Evolutionary conservation across 1,139 yeast species (phyloP), one percentile per base, ranked within the genome.

Genomic region (Taiozyma onychis): DNA sequence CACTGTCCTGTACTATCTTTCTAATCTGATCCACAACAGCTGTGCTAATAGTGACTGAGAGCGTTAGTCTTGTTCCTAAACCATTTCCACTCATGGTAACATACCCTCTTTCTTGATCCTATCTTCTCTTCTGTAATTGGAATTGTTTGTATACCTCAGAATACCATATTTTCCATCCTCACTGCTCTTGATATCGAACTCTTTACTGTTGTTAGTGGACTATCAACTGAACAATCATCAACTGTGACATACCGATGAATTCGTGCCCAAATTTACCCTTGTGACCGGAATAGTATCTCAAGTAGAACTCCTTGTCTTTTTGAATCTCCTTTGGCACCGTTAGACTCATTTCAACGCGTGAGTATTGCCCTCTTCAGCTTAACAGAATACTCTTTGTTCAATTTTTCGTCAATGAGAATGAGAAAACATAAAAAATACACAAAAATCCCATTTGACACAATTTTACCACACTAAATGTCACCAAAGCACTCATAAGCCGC

Each of bases 221-320:
- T 42, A 3, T 9, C 9, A 6, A 21, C 14, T 26, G 13, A 21
- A 8, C 8, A 18, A 18, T 5, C 21, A 39, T 6, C 6, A 21
- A n/a, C 16, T 6, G 14, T n/a, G 11, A 50, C 62, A 24, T 52
- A 66, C 69, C 68, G 14, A 73, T 55, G 54, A 73, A 74, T 58
- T 75, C 78, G 52, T 74, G 78, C 4, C 79, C 79, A 54, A 66
- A 69, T 21, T 68, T 61, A 6, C 78, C 79, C 44, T 66, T 65
- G 50, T 73, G 76, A 2, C 77, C 77, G 1, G 76, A 61, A 52
- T 74, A 74, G 55, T 72, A 71, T 34, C 75, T 56, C 21, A 74
- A 45, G 44, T 70, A 70, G 51, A 73, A 69, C 22, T 37, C 41
- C 41, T 37, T 37, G 24, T 37, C 41, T 2, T 13, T 10, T 5